Base-by-base conservation (phyloP, 2,329 filamentous ascomycete species). In the Mycocentrospora acerina region DNA sequence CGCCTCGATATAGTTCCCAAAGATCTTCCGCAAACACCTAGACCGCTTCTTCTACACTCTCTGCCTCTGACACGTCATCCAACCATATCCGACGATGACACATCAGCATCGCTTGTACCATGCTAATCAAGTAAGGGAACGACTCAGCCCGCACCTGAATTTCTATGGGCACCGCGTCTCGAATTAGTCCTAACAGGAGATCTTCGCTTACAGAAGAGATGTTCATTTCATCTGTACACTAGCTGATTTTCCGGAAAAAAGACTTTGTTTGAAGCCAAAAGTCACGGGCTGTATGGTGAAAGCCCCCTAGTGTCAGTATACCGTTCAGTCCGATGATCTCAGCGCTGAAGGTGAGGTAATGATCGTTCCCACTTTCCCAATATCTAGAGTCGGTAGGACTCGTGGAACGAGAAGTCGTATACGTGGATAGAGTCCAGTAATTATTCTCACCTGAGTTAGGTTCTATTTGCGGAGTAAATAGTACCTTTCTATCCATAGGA, bases 281-380 rank as follows among this genome's bases (percentile, higher is more conserved):
- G 10, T 35, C 16, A 7, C 32, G 12, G 6, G 45, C 22, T 2
- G 46, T n/a, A 8, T 24, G 12, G 7, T 19, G n/a, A 15, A 37
- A 44, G 8, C 37, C 35, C 7, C 28, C 27, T 1, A 1, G 29
- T 3, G 22, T 48, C 6, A 42, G 17, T 7, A n/a, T n/a, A 7
- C 32, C 34, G 13, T 45, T 28, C 1, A 40, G 9, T 1, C 35
- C 45, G 2, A 48, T 30, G 4, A 50, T 36, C 4, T 40, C 29
- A 6, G 35, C 25, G 8, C 22, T 18, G 11, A 37, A 17, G 15
- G 32, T 42, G n/a, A 42, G 4, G 16, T 35, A 33, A 5, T 24
- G 7, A 25, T 15, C 19, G 4, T 32, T 4, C 4, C 17, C 22
- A 7, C 12, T 22, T 6, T 22, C 19, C 5, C 25, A 11, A 11